Conservation (phyloP, 441 rosid species). For the Pelargonium citronellum region DNA sequence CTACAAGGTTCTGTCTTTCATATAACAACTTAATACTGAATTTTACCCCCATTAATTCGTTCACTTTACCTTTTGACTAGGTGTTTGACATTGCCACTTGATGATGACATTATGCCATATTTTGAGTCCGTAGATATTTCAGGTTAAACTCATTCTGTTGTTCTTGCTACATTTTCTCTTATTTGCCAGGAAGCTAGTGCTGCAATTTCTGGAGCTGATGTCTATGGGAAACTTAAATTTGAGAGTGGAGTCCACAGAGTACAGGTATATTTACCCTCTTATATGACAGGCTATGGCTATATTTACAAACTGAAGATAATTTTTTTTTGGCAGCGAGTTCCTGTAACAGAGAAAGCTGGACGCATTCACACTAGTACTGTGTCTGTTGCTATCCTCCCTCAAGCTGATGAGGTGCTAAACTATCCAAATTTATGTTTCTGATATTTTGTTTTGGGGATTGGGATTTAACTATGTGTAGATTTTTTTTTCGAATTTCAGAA, state of each 20-base stretch:
- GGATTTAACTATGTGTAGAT: not conserved
- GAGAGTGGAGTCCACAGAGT: slow-evolving; percentile 98
- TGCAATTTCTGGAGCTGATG: slow-evolving; percentile 68
- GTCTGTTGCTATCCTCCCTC: slow-evolving; percentile 94
- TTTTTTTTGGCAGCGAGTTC: slow-evolving; percentile 72
- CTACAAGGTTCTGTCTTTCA: slow-evolving; percentile 47
- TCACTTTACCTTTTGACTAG: not conserved
- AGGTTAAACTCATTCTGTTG: slow-evolving; percentile 9
- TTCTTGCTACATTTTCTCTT: slow-evolving; percentile 18
- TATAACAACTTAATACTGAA: not conserved
- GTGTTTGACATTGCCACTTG: not conserved
- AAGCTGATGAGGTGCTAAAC: slow-evolving; percentile 80
- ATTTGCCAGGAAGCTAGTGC: slow-evolving; percentile 86
- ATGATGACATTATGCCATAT: not conserved
- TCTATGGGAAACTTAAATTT: slow-evolving; percentile 86
- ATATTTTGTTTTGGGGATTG: not conserved
- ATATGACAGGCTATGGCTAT: slow-evolving; percentile 7
- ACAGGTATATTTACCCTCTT: slow-evolving; percentile 48
- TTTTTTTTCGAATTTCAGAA: not conserved
- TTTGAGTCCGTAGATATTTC: not conserved
- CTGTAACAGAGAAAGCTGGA: slow-evolving; percentile 87
- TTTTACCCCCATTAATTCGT: not conserved
- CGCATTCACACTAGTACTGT: slow-evolving; percentile 90
- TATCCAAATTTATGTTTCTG: slow-evolving; percentile 11
- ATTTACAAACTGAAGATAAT: slow-evolving; percentile 17